Base-by-base conservation (phyloP, 257 asterid genomes). In the Nicotiana benthamiana region DNA sequence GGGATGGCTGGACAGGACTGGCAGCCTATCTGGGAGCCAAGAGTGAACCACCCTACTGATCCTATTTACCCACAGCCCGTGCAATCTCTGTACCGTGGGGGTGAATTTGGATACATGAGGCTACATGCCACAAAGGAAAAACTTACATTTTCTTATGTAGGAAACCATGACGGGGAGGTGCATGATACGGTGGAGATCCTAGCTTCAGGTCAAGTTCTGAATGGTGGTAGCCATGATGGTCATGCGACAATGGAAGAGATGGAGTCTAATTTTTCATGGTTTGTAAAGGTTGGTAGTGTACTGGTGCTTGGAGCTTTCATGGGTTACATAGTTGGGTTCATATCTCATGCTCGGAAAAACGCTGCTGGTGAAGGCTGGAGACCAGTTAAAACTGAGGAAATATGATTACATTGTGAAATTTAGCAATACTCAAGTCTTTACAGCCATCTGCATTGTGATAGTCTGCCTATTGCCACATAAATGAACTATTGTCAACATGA, bases 1-100 rank as follows among this genome's bases (percentile, higher is more conserved):
- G 99, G 99, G 67, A 95, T 95, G 98, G 97, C 89, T 0, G 98
- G 97, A 17, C 99, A 95, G 83, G 99, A 93, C 77, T 95, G 97
- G 97, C 99, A 95, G 65, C 94, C 97, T 10, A 89, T 87, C 22
- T 95, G 99, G 99, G 86, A 89, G 72, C 98, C 98, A 1, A 87
- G 99, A 83, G 77, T 82, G 0, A 86, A 87, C 76, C 98, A 93
- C 84, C 91, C 82, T 2, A 70, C 76, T 0, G 89, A 79, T 36
- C 99, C 98, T 11, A 70, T 95, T 62, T 95, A 84, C 62, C 99
- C 99, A 3, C 99, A 95, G 84, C 99, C 97, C 0, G 79, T 72
- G n/a, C 87, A 85, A 46, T 95, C 99, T 2, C 32, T 91, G 86
- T 93, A 88, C 24, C 94, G 99, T 0, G 94, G 92, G 54, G 97